Evolutionary conservation across 352 stramenopile species (phyloP).

Genomic region (Bremia lactucae): DNA sequence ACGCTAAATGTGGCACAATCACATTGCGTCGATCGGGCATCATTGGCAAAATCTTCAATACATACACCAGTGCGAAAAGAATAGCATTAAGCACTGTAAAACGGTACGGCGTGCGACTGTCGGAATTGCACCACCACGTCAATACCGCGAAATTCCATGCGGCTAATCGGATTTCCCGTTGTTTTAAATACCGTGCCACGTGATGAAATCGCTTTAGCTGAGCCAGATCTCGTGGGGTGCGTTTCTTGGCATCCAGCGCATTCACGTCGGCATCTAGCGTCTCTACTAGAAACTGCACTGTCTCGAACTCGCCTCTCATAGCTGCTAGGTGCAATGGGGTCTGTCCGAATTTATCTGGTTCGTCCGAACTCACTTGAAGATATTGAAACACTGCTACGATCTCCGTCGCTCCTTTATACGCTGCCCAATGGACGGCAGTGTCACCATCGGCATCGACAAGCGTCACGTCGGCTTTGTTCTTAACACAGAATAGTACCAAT

Average conservation of each 20-base stretch:
- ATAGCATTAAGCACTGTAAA: slow-evolving; percentile 54
- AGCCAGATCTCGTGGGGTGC: slow-evolving; percentile 53
- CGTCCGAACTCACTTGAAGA: slow-evolving; percentile 49
- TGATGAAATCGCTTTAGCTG: slow-evolving; percentile 41
- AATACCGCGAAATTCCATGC: slow-evolving; percentile 54
- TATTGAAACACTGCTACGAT: slow-evolving; percentile 81
- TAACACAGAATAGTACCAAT: slow-evolving; percentile 68
- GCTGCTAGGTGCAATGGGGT: slow-evolving; percentile 77
- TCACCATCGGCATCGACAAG: slow-evolving; percentile 59
- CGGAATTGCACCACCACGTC: slow-evolving; percentile 42
- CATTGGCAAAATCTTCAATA: slow-evolving; percentile 35
- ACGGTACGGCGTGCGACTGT: slow-evolving; percentile 51
- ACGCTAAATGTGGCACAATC: slow-evolving; percentile 50
- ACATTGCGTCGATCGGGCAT: slow-evolving; percentile 47
- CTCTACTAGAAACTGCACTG: slow-evolving; percentile 73
- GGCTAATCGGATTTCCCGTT: slow-evolving; percentile 14
- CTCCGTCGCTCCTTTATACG: slow-evolving; percentile 77
- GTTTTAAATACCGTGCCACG: slow-evolving; percentile 44
- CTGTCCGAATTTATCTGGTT: slow-evolving; percentile 59
- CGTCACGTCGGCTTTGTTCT: slow-evolving; percentile 53
- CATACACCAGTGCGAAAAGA: slow-evolving; percentile 30
- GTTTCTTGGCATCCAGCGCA: slow-evolving; percentile 36
- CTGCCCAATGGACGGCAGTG: slow-evolving; percentile 77
- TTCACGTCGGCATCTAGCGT: slow-evolving; percentile 56
- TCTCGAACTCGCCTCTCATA: slow-evolving; percentile 57